Percentiles rank a stretch among this genome's conserved stretches.
These are phyloP conservation scores for Pistacia vera DNA, from an alignment of 345 rosid genomes.

Conservation along the genomic window DNA sequence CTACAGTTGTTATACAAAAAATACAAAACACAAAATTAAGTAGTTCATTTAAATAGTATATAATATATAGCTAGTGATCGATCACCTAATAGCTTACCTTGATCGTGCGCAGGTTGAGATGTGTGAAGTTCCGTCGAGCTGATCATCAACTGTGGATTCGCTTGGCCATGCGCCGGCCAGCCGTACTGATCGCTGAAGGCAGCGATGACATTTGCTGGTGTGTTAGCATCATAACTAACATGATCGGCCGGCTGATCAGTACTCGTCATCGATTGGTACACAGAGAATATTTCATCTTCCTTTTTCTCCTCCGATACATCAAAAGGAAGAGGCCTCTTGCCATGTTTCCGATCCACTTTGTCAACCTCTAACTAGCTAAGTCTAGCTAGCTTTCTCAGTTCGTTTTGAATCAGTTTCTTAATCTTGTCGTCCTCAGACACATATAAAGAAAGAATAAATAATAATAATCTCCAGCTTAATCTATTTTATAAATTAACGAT, in stretches of 20 bases:
- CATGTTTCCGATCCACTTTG: constrained; percentile 28
- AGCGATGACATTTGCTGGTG: neutral
- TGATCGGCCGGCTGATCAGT: neutral
- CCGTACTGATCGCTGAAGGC: neutral
- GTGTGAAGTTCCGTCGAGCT: neutral
- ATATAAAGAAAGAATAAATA: too few species aligned
- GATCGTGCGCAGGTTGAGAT: constrained; percentile 15
- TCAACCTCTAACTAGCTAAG: neutral
- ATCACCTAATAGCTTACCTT: constrained; percentile 12
- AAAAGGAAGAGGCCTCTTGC: constrained; percentile 32
- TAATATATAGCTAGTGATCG: too few species aligned
- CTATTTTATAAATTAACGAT: neutral
- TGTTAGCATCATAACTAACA: neutral
- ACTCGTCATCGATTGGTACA: neutral
- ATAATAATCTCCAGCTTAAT: neutral
- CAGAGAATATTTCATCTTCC: constrained; percentile 9
- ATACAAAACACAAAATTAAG: neutral
- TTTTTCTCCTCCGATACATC: constrained; percentile 25
- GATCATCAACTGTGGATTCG: neutral
- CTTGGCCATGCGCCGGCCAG: neutral
- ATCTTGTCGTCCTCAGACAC: neutral
- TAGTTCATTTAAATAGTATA: neutral
- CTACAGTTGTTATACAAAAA: neutral
- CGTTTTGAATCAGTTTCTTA: neutral
- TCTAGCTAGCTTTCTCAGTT: neutral